Evolutionary conservation across 306 rosid genomes (phyloP), one percentile per base, ranked within the genome.

Genomic region (Luffa acutangula): DNA sequence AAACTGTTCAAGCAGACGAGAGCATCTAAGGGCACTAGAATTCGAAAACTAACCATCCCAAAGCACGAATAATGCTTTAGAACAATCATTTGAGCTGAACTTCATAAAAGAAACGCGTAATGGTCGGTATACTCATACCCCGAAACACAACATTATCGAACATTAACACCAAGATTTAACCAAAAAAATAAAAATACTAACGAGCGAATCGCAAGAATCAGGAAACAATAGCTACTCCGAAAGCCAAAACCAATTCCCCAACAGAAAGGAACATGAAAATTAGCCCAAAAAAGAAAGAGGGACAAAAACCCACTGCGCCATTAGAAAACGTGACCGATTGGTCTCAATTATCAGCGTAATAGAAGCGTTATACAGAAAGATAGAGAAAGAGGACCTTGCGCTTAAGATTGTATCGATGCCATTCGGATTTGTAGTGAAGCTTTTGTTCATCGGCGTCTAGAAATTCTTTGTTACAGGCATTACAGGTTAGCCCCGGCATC

Each of bases 381-480:
- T 11, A 58, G 6, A 3, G 43, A 20, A 81, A 53, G 34, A 54
- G 18, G 18, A 93, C 99, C 98, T 96, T 96, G 96, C 98, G 99
- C 88, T 96, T 96, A 88, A 96, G 99, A 72, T 96, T 96, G 88
- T 96, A 96, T 70, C 99, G 96, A 82, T 96, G 99, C 99, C 97
- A 96, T 79, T 96, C 99, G 39, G 99, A 96, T 83, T 89, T 93
- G 90, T 95, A 95, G 85, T 95, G 99, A 49, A 89, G 88, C 85
- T 90, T 90, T 77, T 85, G 98, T 31, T 90, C 96, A 4, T 87
- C 37, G 20, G 85, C 91, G 80, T 93, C 90, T 2, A 14, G 74
- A 75, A 93, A 89, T 67, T 90, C 98, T n/a, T 88, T 79, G 97
- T 96, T 96, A 91, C 98, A 96, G 75, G 99, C 82, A 86, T 90